Percentiles rank a stretch among this genome's conserved stretches.
Evolutionary conservation across 805 yeast genomes (phyloP).

Genomic region (Komagataella phaffii): DNA sequence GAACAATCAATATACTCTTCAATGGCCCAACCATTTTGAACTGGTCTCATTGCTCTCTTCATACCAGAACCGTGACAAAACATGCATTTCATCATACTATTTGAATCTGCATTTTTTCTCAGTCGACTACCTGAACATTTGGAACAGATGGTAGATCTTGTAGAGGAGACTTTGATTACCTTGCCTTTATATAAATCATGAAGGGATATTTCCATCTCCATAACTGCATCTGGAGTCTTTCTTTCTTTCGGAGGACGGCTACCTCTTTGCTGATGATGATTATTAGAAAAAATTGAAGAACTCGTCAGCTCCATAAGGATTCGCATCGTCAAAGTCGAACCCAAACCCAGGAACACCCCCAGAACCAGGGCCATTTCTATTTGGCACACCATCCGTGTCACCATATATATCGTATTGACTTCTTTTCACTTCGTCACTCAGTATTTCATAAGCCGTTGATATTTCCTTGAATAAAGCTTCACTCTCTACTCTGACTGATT

Average conservation of each 20-base stretch:
- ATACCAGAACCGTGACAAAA: constrained; percentile 65
- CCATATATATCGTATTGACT: constrained; percentile 48
- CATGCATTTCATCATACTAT: constrained; percentile 30
- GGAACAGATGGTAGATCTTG: constrained; percentile 61
- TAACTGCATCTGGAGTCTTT: constrained; percentile 52
- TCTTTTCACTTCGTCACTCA: constrained; percentile 57
- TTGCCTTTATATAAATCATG: constrained; percentile 76
- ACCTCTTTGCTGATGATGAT: constrained; percentile 20
- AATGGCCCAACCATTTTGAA: constrained; percentile 67
- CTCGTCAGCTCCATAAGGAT: constrained; percentile 54
- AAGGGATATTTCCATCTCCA: constrained; percentile 50
- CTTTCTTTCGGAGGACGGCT: constrained; percentile 8
- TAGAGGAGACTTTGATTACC: constrained; percentile 56
- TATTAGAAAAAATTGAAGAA: constrained; percentile 60
- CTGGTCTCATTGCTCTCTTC: constrained; percentile 42
- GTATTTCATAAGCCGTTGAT: constrained; percentile 72
- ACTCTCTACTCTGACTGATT: constrained; percentile 47
- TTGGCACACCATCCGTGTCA: constrained; percentile 19
- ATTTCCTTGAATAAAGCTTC: constrained; percentile 76
- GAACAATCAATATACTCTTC: constrained; percentile 48
- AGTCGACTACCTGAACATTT: constrained; percentile 72
- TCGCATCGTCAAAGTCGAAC: constrained; percentile 23
- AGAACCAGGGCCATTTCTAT: constrained; percentile 7
- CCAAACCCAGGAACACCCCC: constrained; percentile 21
- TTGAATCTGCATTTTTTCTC: constrained; percentile 38